Percentiles rank a stretch among this genome's conserved stretches.
Conservation (phyloP, 495 filamentous ascomycete species). For the Staphylotrichum longicolle region DNA sequence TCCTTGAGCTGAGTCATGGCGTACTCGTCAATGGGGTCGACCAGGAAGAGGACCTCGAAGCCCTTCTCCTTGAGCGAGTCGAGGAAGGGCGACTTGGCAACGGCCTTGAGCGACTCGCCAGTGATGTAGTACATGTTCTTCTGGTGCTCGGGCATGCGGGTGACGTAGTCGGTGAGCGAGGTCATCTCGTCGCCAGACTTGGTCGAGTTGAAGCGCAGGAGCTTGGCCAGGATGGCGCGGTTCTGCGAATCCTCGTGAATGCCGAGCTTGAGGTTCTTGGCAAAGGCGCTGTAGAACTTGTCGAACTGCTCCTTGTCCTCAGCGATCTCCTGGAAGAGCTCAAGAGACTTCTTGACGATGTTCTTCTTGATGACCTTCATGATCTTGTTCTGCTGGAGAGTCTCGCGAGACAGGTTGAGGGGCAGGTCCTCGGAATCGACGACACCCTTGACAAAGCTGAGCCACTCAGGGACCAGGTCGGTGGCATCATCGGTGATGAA, state of each 20-base stretch:
- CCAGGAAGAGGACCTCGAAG: constrained; percentile 99
- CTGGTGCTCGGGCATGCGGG: constrained; percentile 99
- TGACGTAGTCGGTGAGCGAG: constrained; percentile 93
- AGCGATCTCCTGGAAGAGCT: constrained; percentile 97
- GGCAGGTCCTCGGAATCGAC: constrained; percentile 99
- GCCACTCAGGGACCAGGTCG: constrained; percentile 98
- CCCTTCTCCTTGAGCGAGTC: constrained; percentile 99
- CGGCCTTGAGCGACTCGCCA: constrained; percentile 97
- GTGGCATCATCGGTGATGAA: constrained; percentile 99
- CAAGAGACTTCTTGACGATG: constrained; percentile 99
- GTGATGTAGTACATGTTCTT: constrained; percentile 99
- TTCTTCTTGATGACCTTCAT: constrained; percentile 99
- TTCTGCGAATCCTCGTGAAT: constrained; percentile 99
- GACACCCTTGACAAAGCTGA: constrained; percentile 98
- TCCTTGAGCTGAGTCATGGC: constrained; percentile 99
- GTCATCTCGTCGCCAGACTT: constrained; percentile 96
- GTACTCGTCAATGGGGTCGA: constrained; percentile 99
- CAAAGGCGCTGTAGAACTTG: constrained; percentile 99
- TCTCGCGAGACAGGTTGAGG: constrained; percentile 99
- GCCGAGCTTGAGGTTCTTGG: constrained; percentile 99
- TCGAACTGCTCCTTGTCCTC: constrained; percentile 99
- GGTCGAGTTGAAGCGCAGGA: constrained; percentile 97
- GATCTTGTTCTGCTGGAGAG: constrained; percentile 99
- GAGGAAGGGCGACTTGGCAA: constrained; percentile 96
- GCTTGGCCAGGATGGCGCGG: constrained; percentile 89